These are phyloP conservation scores for Drechslerella coelobrocha DNA, from an alignment of 2,329 filamentous ascomycete species.

Conservation along the genomic window DNA sequence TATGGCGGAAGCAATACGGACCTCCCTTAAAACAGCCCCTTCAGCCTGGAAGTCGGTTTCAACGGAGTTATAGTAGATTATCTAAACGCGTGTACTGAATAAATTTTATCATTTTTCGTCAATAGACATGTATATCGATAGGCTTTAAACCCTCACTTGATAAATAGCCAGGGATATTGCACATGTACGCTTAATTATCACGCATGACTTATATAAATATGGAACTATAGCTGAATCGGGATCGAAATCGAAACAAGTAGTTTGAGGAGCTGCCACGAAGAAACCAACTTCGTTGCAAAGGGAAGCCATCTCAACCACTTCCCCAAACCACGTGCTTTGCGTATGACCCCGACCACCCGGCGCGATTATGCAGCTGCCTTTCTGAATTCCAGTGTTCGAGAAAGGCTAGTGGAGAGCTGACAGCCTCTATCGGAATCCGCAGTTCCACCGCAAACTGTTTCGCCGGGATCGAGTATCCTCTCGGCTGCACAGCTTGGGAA, in stretches of 20 bases:
- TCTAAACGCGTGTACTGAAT: conserved; percentile 58
- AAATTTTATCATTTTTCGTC: not conserved
- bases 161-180: too few species aligned
- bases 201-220: too few species aligned
- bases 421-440: conserved; percentile 36
- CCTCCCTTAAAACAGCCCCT: conserved; percentile 53
- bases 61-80: conserved; percentile 72
- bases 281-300: too few species aligned
- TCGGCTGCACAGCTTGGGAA: conserved; percentile 45
- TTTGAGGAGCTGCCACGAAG: too few species aligned
- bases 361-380: conserved; percentile 2
- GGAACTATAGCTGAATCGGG: too few species aligned
- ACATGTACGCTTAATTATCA: too few species aligned
- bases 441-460: conserved; percentile 7
- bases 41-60: conserved; percentile 58
- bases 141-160: not conserved
- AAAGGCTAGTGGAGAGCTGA: not conserved
- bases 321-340: too few species aligned
- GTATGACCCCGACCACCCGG: too few species aligned
- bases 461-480: conserved; percentile 25
- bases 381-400: not conserved
- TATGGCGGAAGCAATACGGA: conserved; percentile 59
- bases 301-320: too few species aligned
- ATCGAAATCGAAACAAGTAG: too few species aligned
- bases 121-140: not conserved